A percentile compares a stretch with the other conserved stretches of the same genome.
Conservation (phyloP, 179 eudicot species). For the Pouteria campechiana region DNA sequence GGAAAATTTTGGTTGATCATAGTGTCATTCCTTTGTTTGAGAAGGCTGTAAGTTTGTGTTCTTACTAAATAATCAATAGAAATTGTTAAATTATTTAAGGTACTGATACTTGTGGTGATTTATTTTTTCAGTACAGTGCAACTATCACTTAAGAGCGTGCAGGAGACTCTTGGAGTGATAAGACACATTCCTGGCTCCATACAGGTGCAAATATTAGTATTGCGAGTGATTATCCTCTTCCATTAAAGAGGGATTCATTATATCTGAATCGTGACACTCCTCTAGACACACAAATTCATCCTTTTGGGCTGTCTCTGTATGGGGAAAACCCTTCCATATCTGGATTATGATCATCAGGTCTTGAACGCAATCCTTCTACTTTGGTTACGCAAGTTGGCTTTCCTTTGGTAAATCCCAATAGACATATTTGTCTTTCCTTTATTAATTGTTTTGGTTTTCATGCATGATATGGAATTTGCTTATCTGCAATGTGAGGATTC, state of each 20-base stretch:
- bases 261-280: background rate
- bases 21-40: conserved; percentile 1
- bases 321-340: conserved; percentile 9
- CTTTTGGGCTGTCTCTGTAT: background rate
- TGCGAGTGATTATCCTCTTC: background rate
- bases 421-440: too few species aligned
- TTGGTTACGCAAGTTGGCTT: conserved; percentile 76
- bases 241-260: background rate
- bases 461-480: too few species aligned
- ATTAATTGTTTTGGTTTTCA: too few species aligned
- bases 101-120: background rate
- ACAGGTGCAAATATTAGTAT: background rate
- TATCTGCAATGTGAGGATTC: too few species aligned
- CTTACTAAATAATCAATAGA: background rate
- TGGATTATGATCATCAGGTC: conserved; percentile 40
- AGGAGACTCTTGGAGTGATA: background rate
- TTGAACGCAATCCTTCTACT: conserved; percentile 48
- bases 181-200: background rate
- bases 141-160: background rate
- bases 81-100: background rate
- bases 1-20: conserved; percentile 6
- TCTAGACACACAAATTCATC: background rate
- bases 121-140: conserved; percentile 1
- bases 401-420: too few species aligned
- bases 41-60: background rate